phyloP scores from a whole-genome alignment of 169 alveolate genomes.

The Babesia sp. region DNA sequence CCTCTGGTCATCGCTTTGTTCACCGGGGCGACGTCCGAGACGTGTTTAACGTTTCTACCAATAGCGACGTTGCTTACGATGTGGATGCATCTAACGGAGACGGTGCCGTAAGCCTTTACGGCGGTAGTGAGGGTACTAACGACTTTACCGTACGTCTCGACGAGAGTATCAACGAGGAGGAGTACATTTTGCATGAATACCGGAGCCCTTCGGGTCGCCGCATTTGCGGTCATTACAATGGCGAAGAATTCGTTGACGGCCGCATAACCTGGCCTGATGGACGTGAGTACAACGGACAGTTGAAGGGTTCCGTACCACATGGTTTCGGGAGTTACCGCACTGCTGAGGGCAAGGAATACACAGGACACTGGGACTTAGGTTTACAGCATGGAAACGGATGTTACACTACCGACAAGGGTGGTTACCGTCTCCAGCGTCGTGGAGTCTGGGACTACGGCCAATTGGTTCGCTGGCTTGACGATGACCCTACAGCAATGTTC shows the following conservation, averaged over 20 bases:
- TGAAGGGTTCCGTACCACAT: slow-evolving; percentile 48
- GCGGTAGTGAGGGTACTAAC: background rate
- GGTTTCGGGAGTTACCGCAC: slow-evolving; percentile 44
- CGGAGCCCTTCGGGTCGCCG: slow-evolving; percentile 74
- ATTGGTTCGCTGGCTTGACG: slow-evolving; percentile 37
- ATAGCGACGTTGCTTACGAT: background rate
- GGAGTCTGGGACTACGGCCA: slow-evolving; percentile 51
- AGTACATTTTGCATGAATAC: slow-evolving; percentile 64
- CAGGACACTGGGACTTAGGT: slow-evolving; percentile 75
- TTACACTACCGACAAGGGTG: slow-evolving; percentile 42
- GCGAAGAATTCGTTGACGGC: slow-evolving; percentile 73
- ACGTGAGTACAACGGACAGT: slow-evolving; percentile 73
- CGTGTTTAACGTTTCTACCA: slow-evolving; percentile 16
- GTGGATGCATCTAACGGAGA: background rate
- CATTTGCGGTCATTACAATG: slow-evolving; percentile 67
- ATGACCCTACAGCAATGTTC: background rate
- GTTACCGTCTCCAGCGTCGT: slow-evolving; percentile 38
- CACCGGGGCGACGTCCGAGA: slow-evolving; percentile 5
- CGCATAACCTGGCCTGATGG: slow-evolving; percentile 78
- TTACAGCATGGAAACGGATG: slow-evolving; percentile 77
- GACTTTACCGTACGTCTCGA: background rate
- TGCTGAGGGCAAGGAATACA: slow-evolving; percentile 73
- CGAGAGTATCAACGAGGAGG: slow-evolving; percentile 48
- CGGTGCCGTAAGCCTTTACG: background rate
- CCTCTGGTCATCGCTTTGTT: background rate